Evolutionary conservation across 305 asterid genomes (phyloP), one percentile per base, ranked within the genome.

Genomic region (Fraxinus albicans): DNA sequence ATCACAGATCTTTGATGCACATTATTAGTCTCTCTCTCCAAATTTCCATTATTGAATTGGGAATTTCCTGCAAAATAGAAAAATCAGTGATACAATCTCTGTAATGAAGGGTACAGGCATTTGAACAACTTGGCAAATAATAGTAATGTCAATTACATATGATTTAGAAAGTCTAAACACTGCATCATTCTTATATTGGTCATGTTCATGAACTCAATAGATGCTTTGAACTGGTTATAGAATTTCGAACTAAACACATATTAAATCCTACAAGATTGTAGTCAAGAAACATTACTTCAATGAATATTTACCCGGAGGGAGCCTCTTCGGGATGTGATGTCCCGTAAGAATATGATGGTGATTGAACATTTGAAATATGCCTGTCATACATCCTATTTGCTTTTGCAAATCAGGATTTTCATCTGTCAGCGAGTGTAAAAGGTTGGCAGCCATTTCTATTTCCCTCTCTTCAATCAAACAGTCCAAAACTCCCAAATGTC

Each of bases 361-460:
- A 89, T 95, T 98, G 79, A 95, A 95, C 82, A 95, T 40, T 50
- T 95, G 99, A 87, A 94, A 90, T 29, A 95, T 88, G 58, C 99
- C 97, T 7, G 92, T 94, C 96, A 94, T 95, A 87, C 99, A 95
- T 67, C 98, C 98, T 23, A 94, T 93, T 81, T 95, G 98, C 89
- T 92, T 93, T 83, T 92, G 95, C 90, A 94, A 82, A 88, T 93
- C 92, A 34, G 92, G 95, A 81, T 89, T 92, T 6, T 93, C 97
- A 83, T 94, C 95, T 34, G 94, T 86, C 83, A 94, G 81, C 80
- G 97, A 90, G 85, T 92, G 96, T 73, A 95, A 85, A 67, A 95
- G 89, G 84, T 90, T 95, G 70, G 97, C 94, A 60, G 99, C 98
- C 99, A 95, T 95, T 44, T 82, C 81, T 67, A 80, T 65, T 53